phyloP scores from a whole-genome alignment of 495 filamentous ascomycete species.

The Aspergillus sclerotiicarbonarius region DNA sequence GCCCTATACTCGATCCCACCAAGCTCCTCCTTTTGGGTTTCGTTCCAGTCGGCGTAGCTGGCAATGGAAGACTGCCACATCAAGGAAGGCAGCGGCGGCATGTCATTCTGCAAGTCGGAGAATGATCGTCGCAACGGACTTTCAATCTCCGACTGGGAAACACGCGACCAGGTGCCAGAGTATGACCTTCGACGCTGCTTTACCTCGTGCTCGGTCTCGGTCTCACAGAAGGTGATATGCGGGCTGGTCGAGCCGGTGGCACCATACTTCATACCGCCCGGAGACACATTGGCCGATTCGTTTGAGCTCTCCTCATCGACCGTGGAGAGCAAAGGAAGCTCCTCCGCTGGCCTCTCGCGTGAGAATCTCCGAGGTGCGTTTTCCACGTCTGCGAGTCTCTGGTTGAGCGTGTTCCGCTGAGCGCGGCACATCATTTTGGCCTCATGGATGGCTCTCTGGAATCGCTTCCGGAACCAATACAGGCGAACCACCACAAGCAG shows the following conservation, averaged over 20 bases:
- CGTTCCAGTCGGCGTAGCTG: constrained; percentile 31
- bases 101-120: constrained; percentile 3
- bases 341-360: constrained; percentile 3
- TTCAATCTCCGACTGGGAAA: constrained; percentile 35
- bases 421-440: constrained; percentile 27
- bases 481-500: constrained; percentile 82
- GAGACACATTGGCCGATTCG: background rate
- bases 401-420: constrained; percentile 29
- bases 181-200: constrained; percentile 15
- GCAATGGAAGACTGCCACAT: constrained; percentile 22
- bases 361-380: constrained; percentile 26
- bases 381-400: constrained; percentile 50
- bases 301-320: constrained; percentile 20
- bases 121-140: constrained; percentile 4
- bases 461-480: constrained; percentile 89
- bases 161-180: constrained; percentile 7
- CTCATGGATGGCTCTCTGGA: constrained; percentile 57
- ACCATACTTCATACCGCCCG: background rate
- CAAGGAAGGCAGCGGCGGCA: constrained; percentile 12
- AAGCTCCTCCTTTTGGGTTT: constrained; percentile 82
- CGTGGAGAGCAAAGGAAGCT: constrained; percentile 5
- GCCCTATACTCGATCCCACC: constrained; percentile 86
- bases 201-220: constrained; percentile 6
- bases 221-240: constrained; percentile 51
- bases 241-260: constrained; percentile 26